Base-by-base conservation (phyloP, 2,329 filamentous ascomycete species). In the Sporothrix pallida region DNA sequence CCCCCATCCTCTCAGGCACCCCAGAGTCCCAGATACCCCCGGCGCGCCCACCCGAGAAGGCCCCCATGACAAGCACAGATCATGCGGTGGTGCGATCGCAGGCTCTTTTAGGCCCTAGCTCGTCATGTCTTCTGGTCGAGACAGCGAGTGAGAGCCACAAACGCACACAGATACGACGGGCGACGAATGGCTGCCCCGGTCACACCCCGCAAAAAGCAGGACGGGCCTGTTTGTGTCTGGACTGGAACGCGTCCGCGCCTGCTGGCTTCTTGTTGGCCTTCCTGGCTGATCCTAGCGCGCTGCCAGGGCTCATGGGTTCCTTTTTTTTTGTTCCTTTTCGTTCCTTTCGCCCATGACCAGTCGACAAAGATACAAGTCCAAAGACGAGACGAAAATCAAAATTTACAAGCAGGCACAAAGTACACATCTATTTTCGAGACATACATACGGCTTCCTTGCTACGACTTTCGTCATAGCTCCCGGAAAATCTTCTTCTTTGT, bases 401-500 rank as follows among this genome's bases (percentile, higher is more conserved):
- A 46, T 58, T 23, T 46, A 7, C 52, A 31, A 44, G 37, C 31
- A 31, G n/a, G 3, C 44, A 17, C 50, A 31, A 46, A 15, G 23
- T 6, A 42, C 26, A 23, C 67, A 56, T 26, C 23, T 13, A 17
- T 13, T 10, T 48, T 23, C 48, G 20, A 42, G 26, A 44, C 50
- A 44, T 23, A 37, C 44, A 31, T 17, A 44, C 10, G 26, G 17
- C 26, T 69, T 69, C 48, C 44, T 17, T 69, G 46, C 31, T 56
- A n/a, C 68, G 46, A n/a, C 44, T 12, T 37, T 37, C 31, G n/a
- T 26, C 23, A 68, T 73, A 54, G 58, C 67, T 75, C 74, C 74
- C 74, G 74, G 37, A 13, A 75, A 75, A 73, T 75, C 71, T 56
- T 75, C 71, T 75, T 72, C 17, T 65, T 62, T 44, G 17, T 68